Evolutionary conservation across 2,329 filamentous ascomycete genomes (phyloP), one percentile per base, ranked within the genome.

Genomic region (Talaromyces piceae): DNA sequence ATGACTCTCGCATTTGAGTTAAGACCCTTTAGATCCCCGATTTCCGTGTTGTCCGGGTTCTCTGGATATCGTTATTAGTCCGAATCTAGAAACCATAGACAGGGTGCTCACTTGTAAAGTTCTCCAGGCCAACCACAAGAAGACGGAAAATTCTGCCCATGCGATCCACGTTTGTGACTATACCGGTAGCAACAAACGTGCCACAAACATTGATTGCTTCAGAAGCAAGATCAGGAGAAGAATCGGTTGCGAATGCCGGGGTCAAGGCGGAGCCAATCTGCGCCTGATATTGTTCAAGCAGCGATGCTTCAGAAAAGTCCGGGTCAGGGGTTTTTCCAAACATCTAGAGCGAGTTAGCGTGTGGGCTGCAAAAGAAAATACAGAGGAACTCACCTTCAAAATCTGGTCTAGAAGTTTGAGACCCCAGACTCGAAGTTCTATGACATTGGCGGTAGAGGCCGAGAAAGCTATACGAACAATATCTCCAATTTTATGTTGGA

Each of bases 111-210:
- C 79, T 83, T 2, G 88, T 88, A 63, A 97, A 95, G 68, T 91
- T 95, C 62, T 97, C 91, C 1, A 98, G 77, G 0, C 91, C 91
- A 41, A 86, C 85, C 5, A 96, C 88, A 2, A 98, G 78, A 1
- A 95, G 86, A 72, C 96, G 97, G 51, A 98, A 78, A 49, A 98
- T 98, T 51, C 93, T 86, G 20, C 93, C 93, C 93, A 98, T 98
- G n/a, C 93, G 83, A 59, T 98, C 94, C 7, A 97, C 83, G 67
- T 97, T 93, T 0, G 90, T 96, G 7, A 98, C 93, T 50, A 98
- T 97, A 12, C 93, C 93, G 0, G 91, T 96, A 0, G 91, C 87
- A 62, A 98, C 94, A 69, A 98, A 98, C 1, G 88, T 90, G n/a
- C 91, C 93, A 63, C 93, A 98, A 5, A 98, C 93, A 61, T 95